Base-by-base conservation (phyloP, 2,329 filamentous ascomycete species). In the Dothistroma septosporum region DNA sequence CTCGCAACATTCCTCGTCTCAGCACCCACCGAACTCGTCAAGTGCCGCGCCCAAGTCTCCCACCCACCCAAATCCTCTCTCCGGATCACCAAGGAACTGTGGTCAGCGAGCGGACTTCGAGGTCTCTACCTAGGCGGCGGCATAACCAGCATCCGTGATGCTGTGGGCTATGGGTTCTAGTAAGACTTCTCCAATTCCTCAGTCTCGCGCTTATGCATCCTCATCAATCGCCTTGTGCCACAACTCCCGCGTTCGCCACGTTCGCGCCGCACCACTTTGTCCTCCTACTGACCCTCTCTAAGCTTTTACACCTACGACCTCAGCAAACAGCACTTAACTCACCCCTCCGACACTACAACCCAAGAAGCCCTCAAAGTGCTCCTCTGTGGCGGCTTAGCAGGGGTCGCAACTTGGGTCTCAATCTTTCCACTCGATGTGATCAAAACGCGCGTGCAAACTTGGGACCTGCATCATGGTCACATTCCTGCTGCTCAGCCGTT, bases 161-260 rank as follows among this genome's bases (percentile, higher is more conserved):
- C 88, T 60, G 84, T 97, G 58, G 93, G 93, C n/a, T 97, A 97
- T 76, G 93, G 92, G 0, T 97, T 97, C 75, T 97, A 97, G 83
- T 86, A 79, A 69, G 82, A 71, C 57, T 49, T 53, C 47, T 49
- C 5, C 37, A 33, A 19, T 16, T 56, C 19, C 41, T 22, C 50
- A 11, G 11, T 32, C 11, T 19, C 41, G 32, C 47, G 4, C 47
- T 50, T 50, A 28, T 28, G 6, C 24, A 28, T 28, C 24, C 24
- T 6, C 24, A 28, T 28, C 2, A 2, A 28, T 28, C 6, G 24
- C 24, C 24, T 28, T 6, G 24, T 28, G 24, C 24, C 24, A 28
- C 6, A 28, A 3, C n/a, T 41, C 11, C 11, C 52, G 47, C 55
- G 53, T 31, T 58, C 31, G 11, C 9, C 35, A 7, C 49, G 28